These are phyloP conservation scores for Amoeboaphelidium protococcarum DNA, from an alignment of 371 early-diverging fungal species.

Conservation along the genomic window DNA sequence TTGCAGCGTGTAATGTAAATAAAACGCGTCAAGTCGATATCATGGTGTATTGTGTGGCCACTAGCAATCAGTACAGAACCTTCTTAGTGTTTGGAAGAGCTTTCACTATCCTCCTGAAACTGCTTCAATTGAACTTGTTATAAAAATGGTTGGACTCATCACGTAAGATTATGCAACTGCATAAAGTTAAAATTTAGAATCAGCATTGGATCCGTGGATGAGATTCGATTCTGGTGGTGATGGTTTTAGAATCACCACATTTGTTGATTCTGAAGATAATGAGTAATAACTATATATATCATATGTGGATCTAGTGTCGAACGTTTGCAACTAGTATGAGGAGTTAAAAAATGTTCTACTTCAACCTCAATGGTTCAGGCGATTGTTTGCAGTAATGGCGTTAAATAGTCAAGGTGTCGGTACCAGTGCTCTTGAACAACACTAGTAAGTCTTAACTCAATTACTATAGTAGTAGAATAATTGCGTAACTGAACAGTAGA, in stretches of 20 bases:
- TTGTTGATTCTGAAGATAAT: background rate
- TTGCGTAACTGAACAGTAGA: background rate
- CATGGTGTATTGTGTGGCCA: background rate
- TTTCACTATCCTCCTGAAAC: slow-evolving; percentile 5
- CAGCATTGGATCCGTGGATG: background rate
- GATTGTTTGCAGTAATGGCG: background rate
- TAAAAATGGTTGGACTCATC: slow-evolving; percentile 4
- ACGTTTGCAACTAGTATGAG: background rate
- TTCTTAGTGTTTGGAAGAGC: background rate
- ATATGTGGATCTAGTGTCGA: background rate
- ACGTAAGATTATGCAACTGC: background rate
- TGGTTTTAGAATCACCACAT: background rate
- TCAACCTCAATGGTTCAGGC: background rate
- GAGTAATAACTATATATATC: background rate
- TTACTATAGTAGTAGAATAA: background rate
- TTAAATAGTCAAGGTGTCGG: slow-evolving; percentile 3
- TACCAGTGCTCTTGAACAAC: background rate
- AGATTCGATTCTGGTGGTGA: slow-evolving; percentile 1
- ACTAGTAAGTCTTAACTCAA: background rate
- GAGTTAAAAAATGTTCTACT: background rate
- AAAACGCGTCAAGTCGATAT: background rate
- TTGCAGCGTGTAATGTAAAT: background rate
- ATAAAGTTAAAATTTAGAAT: background rate
- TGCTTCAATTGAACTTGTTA: slow-evolving; percentile 1
- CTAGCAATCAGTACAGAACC: background rate